Evolutionary conservation across 2,329 filamentous ascomycete species (phyloP).

Genomic region (Colletotrichum shisoi): DNA sequence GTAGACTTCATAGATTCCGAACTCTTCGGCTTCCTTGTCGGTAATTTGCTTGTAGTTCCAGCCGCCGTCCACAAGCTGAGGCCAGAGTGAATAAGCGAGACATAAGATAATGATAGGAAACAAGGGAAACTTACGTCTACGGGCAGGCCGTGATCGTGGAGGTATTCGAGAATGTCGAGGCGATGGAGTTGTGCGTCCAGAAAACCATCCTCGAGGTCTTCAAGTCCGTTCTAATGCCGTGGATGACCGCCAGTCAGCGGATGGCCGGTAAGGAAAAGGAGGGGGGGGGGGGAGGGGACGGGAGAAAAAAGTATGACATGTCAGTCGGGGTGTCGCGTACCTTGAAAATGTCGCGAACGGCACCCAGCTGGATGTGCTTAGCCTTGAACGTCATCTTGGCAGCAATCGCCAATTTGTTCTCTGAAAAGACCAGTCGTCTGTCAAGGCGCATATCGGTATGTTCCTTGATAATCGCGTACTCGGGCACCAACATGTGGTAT

Average conservation of each 20-base stretch:
- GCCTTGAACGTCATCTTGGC: constrained; percentile 47
- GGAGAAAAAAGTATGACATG: constrained; percentile 39
- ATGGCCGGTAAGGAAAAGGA: neutral
- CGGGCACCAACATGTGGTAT: constrained; percentile 61
- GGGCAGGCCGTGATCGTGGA: constrained; percentile 56
- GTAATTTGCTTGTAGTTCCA: constrained; percentile 57
- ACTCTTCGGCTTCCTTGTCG: constrained; percentile 55
- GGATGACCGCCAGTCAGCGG: constrained; percentile 30
- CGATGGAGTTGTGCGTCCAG: constrained; percentile 57
- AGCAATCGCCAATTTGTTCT: constrained; percentile 43
- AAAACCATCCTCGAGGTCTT: constrained; percentile 53
- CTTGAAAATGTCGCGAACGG: constrained; percentile 49
- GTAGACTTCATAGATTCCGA: constrained; percentile 54
- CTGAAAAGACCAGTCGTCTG: constrained; percentile 46
- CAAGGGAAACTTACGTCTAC: constrained; percentile 56
- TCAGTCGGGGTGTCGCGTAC: constrained; percentile 47
- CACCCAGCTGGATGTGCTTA: constrained; percentile 51
- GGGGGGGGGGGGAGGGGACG: neutral
- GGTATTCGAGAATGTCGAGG: constrained; percentile 55
- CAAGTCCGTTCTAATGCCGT: constrained; percentile 49
- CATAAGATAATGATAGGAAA: constrained; percentile 26
- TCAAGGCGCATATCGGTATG: constrained; percentile 55
- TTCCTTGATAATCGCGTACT: constrained; percentile 60
- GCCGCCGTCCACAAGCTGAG: constrained; percentile 54
- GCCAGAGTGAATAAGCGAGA: constrained; percentile 40